Evolutionary conservation across 768 basidiomycete genomes (phyloP).

Genomic region (Suillus clintonianus): DNA sequence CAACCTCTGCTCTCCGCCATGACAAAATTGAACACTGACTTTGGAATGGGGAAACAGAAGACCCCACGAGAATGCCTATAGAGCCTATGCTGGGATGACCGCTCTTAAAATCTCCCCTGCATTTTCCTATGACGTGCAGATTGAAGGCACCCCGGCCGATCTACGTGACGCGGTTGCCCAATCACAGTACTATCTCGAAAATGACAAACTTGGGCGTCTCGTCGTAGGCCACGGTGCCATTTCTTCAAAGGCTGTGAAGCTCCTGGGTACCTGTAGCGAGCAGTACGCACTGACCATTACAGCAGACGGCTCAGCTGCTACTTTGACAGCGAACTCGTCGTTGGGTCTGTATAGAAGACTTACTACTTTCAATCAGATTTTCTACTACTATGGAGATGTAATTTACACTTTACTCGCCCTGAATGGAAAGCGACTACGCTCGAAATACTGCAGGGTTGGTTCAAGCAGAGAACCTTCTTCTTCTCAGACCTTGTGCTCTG

Average conservation of each 20-base stretch:
- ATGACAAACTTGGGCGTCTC: constrained; percentile 41
- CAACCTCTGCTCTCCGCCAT: too few relatives aligned
- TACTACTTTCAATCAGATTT: constrained; percentile 57
- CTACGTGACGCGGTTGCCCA: constrained; percentile 34
- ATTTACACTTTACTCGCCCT: constrained; percentile 41
- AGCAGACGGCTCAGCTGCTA: constrained; percentile 34
- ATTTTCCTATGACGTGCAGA: constrained; percentile 30
- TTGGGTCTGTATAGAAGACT: constrained; percentile 55
- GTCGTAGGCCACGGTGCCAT: constrained; percentile 45
- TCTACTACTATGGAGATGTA: constrained; percentile 38
- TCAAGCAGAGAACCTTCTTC: too few relatives aligned
- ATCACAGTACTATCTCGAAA: constrained; percentile 32
- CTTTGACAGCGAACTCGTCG: constrained; percentile 44
- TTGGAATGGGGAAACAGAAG: too few relatives aligned
- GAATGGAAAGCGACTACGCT: too few relatives aligned
- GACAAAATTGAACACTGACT: too few relatives aligned
- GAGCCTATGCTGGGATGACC: too few relatives aligned
- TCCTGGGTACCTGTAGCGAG: constrained; percentile 43
- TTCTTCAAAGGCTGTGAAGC: constrained; percentile 34
- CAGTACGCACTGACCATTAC: constrained; percentile 45
- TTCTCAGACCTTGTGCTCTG: too few relatives aligned
- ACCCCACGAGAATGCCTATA: too few relatives aligned
- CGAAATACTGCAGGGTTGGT: too few relatives aligned
- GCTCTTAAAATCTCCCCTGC: constrained; percentile 22
- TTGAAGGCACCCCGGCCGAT: constrained; percentile 31